A percentile compares a stretch with the other conserved stretches of the same genome.
phyloP scores from a whole-genome alignment of 2,329 filamentous ascomycete genomes.

The Epichloe elymi region DNA sequence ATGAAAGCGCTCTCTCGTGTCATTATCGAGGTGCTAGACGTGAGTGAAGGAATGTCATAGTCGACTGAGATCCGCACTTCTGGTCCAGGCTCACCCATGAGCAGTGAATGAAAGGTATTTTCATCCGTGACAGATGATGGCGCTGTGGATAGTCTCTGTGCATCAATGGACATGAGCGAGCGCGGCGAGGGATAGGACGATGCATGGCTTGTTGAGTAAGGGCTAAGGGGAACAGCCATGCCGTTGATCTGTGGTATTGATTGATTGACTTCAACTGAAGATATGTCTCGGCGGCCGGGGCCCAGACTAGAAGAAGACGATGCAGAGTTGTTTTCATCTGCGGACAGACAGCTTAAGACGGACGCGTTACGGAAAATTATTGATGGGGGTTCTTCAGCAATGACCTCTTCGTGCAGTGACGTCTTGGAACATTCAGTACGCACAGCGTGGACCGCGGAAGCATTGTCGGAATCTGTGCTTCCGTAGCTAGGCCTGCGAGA shows the following conservation, averaged over 20 bases:
- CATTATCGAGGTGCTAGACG: slow-evolving; percentile 67
- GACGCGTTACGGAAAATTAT: slow-evolving; percentile 28
- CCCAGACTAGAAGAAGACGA: slow-evolving; percentile 32
- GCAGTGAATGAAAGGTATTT: slow-evolving; percentile 54
- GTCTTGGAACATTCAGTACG: slow-evolving; percentile 35
- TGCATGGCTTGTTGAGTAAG: slow-evolving; percentile 49
- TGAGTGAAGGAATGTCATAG: slow-evolving; percentile 56
- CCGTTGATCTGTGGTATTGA: slow-evolving; percentile 28
- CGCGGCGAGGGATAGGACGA: slow-evolving; percentile 55
- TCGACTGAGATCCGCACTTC: slow-evolving; percentile 59
- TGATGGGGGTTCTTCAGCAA: slow-evolving; percentile 31
- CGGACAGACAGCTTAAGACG: slow-evolving; percentile 17
- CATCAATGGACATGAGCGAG: slow-evolving; percentile 55
- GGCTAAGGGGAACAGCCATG: slow-evolving; percentile 41
- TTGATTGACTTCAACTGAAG: slow-evolving; percentile 37
- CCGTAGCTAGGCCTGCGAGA: slow-evolving; percentile 33
- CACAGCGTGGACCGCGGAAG: slow-evolving; percentile 15
- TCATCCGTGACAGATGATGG: slow-evolving; percentile 63
- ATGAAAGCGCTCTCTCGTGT: slow-evolving; percentile 50
- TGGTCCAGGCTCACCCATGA: slow-evolving; percentile 61
- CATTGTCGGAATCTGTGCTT: slow-evolving; percentile 25
- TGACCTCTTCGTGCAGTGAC: slow-evolving; percentile 39
- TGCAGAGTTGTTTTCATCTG: slow-evolving; percentile 26
- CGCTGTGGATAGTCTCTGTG: slow-evolving; percentile 59
- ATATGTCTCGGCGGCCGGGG: slow-evolving; percentile 30